phyloP scores from a whole-genome alignment of 805 yeast genomes.

The Kazachstania psychrophila region DNA sequence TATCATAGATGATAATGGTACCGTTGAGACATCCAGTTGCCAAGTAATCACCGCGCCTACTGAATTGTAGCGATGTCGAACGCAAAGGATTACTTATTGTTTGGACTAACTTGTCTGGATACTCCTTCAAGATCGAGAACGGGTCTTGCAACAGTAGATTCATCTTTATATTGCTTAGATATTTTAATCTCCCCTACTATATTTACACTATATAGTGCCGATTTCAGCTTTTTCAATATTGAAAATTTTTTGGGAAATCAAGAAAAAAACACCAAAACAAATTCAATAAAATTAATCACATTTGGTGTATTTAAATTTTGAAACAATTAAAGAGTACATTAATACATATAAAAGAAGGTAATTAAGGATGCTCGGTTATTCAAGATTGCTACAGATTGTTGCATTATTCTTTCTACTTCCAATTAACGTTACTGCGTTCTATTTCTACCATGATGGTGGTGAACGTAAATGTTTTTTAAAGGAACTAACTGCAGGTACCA shows the following conservation, averaged over 20 bases:
- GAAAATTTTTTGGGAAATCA: neutral
- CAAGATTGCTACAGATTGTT: too few relatives aligned
- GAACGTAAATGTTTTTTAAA: slow-evolving; percentile 48
- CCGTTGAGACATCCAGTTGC: slow-evolving; percentile 78
- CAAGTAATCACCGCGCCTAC: slow-evolving; percentile 70
- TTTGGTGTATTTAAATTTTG: neutral
- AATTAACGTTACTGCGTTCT: slow-evolving; percentile 32
- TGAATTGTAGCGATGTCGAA: slow-evolving; percentile 60
- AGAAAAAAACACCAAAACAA: neutral
- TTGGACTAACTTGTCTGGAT: slow-evolving; percentile 73
- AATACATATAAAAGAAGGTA: neutral
- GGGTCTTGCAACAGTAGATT: slow-evolving; percentile 82
- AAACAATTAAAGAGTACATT: neutral
- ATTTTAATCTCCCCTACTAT: too few relatives aligned
- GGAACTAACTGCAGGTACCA: slow-evolving; percentile 42
- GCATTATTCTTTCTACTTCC: slow-evolving; percentile 9
- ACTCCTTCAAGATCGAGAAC: slow-evolving; percentile 82
- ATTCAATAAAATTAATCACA: neutral
- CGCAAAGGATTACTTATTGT: slow-evolving; percentile 54
- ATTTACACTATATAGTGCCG: too few relatives aligned
- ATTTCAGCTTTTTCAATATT: too few relatives aligned
- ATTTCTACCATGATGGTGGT: slow-evolving; percentile 44
- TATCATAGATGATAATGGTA: slow-evolving; percentile 60
- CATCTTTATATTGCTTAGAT: too few relatives aligned
- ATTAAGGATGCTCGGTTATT: too few relatives aligned